Evolutionary conservation across 495 filamentous ascomycete genomes (phyloP).

Genomic region (Parmelia sp.): DNA sequence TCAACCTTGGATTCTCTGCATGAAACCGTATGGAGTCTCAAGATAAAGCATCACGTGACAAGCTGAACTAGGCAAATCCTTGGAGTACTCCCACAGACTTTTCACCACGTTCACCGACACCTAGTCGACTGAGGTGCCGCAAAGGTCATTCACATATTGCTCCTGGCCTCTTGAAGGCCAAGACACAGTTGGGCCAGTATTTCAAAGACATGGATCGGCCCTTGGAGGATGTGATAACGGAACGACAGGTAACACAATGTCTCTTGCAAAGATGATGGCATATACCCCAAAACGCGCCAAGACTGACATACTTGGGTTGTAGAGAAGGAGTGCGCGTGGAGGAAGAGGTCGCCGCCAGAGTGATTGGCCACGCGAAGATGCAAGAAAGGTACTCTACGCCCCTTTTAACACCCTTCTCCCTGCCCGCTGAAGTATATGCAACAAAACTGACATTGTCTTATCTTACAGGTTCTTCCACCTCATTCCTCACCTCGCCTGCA

Average conservation of each 20-base stretch:
- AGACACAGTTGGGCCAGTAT: background rate
- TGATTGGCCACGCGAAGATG: slow-evolving; percentile 64
- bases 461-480: slow-evolving; percentile 35
- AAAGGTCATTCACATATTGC: background rate
- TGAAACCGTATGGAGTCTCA: background rate
- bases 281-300: background rate
- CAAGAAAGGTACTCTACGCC: slow-evolving; percentile 61
- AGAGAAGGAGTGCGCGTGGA: slow-evolving; percentile 38
- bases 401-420: slow-evolving; percentile 18
- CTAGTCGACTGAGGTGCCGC: background rate
- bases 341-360: slow-evolving; percentile 49
- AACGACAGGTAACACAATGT: slow-evolving; percentile 56
- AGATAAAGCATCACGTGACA: background rate
- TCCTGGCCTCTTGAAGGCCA: background rate
- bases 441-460: slow-evolving; percentile 12
- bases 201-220: slow-evolving; percentile 62
- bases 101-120: background rate
- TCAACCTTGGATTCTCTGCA: background rate
- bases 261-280: background rate
- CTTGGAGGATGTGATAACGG: slow-evolving; percentile 78
- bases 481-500: slow-evolving; percentile 31
- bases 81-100: background rate
- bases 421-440: background rate
- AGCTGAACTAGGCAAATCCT: background rate
- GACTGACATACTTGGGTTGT: slow-evolving; percentile 3